phyloP scores from a whole-genome alignment of 768 basidiomycete genomes.

The Brasilioporus rufonigricans region DNA sequence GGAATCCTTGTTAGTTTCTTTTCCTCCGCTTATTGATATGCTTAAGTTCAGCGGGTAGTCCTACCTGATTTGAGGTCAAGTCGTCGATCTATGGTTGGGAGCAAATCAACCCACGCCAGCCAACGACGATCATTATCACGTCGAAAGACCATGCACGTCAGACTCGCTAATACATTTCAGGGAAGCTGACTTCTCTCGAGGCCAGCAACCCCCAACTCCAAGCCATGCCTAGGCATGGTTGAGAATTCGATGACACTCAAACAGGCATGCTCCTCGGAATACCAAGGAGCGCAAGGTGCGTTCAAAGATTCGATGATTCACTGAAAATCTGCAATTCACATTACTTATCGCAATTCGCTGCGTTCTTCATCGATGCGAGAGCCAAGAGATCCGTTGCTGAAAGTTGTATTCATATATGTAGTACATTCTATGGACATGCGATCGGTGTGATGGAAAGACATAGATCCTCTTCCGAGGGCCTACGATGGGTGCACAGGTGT shows the following conservation, averaged over 20 bases:
- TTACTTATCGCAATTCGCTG: constrained; percentile 80
- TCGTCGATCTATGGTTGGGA: too few relatives aligned
- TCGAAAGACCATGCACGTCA: constrained; percentile 25
- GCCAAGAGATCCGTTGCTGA: constrained; percentile 72
- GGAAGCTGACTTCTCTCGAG: background rate
- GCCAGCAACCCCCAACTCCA: constrained; percentile 16
- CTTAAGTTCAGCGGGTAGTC: constrained; percentile 87
- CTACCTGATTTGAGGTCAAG: too few relatives aligned
- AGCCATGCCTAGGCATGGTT: constrained; percentile 35
- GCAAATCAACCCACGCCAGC: background rate
- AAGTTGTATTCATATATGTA: constrained; percentile 36
- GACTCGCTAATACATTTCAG: constrained; percentile 13
- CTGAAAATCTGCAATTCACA: constrained; percentile 57
- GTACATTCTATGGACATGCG: constrained; percentile 1
- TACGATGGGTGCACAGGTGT: constrained; percentile 12
- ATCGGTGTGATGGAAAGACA: background rate
- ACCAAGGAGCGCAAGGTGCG: constrained; percentile 75
- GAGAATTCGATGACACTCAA: constrained; percentile 69
- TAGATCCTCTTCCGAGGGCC: background rate
- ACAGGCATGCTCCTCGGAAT: constrained; percentile 74
- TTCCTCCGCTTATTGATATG: constrained; percentile 90
- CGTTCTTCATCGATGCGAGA: constrained; percentile 80
- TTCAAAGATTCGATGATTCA: constrained; percentile 85
- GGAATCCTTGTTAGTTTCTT: constrained; percentile 91
- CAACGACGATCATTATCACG: constrained; percentile 43